These are phyloP conservation scores for Wolfiporia cocos DNA, from an alignment of 1,284 basidiomycete genomes.

Conservation along the genomic window DNA sequence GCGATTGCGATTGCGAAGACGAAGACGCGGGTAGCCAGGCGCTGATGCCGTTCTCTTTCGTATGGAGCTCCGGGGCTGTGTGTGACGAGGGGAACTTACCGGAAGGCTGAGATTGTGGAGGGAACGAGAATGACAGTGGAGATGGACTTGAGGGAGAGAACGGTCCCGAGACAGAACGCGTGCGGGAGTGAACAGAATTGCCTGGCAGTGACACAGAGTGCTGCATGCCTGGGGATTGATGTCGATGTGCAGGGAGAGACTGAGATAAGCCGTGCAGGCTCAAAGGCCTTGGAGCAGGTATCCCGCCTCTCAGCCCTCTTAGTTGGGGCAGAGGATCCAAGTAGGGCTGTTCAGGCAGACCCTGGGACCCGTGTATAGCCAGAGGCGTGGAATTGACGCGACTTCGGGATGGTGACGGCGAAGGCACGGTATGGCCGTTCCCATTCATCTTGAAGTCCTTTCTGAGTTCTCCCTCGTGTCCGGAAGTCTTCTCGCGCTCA, in stretches of 20 bases:
- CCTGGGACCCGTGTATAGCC: conserved; percentile 21
- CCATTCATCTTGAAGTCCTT: conserved; percentile 5
- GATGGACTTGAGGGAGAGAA: conserved; percentile 48
- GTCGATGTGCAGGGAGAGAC: conserved; percentile 14
- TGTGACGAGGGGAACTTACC: conserved; percentile 11
- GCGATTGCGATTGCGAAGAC: conserved; percentile 26
- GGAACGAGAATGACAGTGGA: conserved; percentile 42
- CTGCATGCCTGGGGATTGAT: conserved; percentile 35
- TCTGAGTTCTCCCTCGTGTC: no score
- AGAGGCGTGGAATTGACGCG: conserved; percentile 35
- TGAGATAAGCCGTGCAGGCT: conserved; percentile 20
- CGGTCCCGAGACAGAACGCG: conserved; percentile 51
- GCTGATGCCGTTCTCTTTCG: conserved; percentile 14
- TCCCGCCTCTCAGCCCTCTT: no score
- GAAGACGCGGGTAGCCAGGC: conserved; percentile 14
- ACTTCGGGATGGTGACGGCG: conserved; percentile 16
- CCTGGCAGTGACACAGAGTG: conserved; percentile 38
- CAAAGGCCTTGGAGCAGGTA: conserved; percentile 30
- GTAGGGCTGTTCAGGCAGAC: no score
- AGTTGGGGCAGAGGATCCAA: conserved; percentile 28
- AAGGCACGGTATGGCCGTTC: conserved; percentile 6
- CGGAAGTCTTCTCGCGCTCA: conserved; percentile 7
- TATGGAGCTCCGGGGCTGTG: conserved; percentile 18
- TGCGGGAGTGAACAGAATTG: conserved; percentile 23
- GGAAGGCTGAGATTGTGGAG: conserved; percentile 25